phyloP scores from a whole-genome alignment of 768 basidiomycete genomes.

The Xerocomellus chrysenteron region DNA sequence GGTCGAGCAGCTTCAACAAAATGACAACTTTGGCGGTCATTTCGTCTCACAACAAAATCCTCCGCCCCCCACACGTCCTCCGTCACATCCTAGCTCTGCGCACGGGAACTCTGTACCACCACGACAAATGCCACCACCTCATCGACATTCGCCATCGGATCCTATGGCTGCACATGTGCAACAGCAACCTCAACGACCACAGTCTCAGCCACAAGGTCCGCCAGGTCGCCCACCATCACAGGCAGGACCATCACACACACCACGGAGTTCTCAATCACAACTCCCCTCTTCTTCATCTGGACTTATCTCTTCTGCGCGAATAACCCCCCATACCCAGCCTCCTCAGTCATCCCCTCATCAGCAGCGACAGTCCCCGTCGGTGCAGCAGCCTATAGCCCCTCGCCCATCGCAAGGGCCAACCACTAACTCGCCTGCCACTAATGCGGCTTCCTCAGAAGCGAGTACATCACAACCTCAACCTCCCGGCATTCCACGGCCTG shows the following conservation, averaged over 20 bases:
- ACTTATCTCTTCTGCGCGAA: constrained; percentile 29
- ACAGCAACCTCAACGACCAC: constrained; percentile 50
- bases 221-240: constrained; percentile 53
- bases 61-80: constrained; percentile 42
- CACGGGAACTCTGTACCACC: constrained; percentile 33
- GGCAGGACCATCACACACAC: constrained; percentile 47
- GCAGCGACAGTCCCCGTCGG: constrained; percentile 34
- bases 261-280: constrained; percentile 39
- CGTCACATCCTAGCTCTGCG: constrained; percentile 40
- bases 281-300: constrained; percentile 33
- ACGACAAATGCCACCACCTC: constrained; percentile 35
- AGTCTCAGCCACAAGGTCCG: constrained; percentile 55
- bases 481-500: constrained; percentile 28
- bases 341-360: constrained; percentile 34
- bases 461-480: constrained; percentile 35
- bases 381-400: constrained; percentile 38
- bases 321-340: constrained; percentile 36
- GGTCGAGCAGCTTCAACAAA: constrained; percentile 53
- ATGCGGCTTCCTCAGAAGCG: constrained; percentile 28
- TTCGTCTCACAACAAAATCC: constrained; percentile 40
- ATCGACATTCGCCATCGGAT: constrained; percentile 51
- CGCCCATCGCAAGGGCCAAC: constrained; percentile 33
- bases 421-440: constrained; percentile 23
- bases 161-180: constrained; percentile 40
- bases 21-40: constrained; percentile 32